Percentiles rank a stretch among this genome's conserved stretches.
Evolutionary conservation across 2,329 filamentous ascomycete species (phyloP).

Genomic region (Bipolaris sorokiniana): DNA sequence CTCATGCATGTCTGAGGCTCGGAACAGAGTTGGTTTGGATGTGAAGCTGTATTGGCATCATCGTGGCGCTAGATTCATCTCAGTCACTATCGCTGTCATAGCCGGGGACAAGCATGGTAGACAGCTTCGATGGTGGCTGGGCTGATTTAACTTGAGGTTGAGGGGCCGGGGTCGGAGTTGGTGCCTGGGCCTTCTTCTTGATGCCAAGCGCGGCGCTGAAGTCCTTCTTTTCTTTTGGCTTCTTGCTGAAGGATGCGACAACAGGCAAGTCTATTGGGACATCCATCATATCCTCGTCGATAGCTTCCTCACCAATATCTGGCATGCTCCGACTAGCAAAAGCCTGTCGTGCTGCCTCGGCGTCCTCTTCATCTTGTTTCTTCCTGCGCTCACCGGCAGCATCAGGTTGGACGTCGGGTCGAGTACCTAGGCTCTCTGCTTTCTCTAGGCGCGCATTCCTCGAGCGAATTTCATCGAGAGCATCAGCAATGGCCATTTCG

Average conservation of each 20-base stretch:
- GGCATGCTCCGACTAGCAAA: constrained; percentile 62
- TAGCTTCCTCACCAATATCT: constrained; percentile 61
- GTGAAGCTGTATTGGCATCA: not conserved
- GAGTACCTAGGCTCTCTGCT: constrained; percentile 67
- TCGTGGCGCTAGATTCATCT: not conserved
- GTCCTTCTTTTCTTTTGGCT: constrained; percentile 88
- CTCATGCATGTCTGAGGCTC: not conserved
- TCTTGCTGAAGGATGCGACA: constrained; percentile 70
- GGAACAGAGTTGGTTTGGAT: not conserved
- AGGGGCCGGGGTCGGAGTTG: constrained; percentile 16
- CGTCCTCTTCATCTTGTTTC: constrained; percentile 78
- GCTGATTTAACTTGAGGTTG: constrained; percentile 16
- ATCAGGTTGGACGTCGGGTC: constrained; percentile 61
- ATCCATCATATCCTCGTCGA: constrained; percentile 52
- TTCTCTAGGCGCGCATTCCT: constrained; percentile 87
- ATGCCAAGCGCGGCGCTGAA: constrained; percentile 77
- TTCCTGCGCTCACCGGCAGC: constrained; percentile 63
- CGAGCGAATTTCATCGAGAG: constrained; percentile 90
- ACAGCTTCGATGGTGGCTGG: constrained; percentile 27
- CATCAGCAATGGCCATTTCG: constrained; percentile 97
- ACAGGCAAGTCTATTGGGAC: constrained; percentile 34
- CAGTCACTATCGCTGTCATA: constrained; percentile 42
- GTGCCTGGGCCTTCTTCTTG: constrained; percentile 59
- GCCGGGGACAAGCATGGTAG: constrained; percentile 35
- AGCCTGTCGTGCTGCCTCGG: constrained; percentile 77